phyloP scores from a whole-genome alignment of 2,329 filamentous ascomycete species.

The Chaetomium sp. region DNA sequence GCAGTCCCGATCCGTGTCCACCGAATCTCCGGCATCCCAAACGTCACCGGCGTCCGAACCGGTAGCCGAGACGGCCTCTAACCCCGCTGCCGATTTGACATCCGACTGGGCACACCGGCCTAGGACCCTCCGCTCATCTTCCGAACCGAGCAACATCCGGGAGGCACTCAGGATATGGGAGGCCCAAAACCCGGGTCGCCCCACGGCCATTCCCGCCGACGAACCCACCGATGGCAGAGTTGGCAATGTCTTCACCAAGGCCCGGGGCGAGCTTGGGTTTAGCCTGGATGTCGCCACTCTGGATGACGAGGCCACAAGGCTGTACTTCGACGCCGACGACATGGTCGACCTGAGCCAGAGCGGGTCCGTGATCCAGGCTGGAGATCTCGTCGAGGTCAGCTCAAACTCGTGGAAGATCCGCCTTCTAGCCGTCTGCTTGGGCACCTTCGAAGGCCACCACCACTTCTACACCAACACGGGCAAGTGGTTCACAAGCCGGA shows the following conservation, averaged over 20 bases:
- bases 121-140: slow-evolving; percentile 3
- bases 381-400: slow-evolving; percentile 55
- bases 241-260: slow-evolving; percentile 43
- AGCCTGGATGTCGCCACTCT: slow-evolving; percentile 28
- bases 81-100: neutral
- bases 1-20: slow-evolving; percentile 17
- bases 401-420: slow-evolving; percentile 43
- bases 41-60: neutral
- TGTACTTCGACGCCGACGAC: slow-evolving; percentile 44
- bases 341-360: slow-evolving; percentile 42
- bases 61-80: neutral
- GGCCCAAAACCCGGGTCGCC: slow-evolving; percentile 39
- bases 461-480: slow-evolving; percentile 59
- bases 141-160: slow-evolving; percentile 40
- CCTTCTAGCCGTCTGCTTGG: slow-evolving; percentile 56
- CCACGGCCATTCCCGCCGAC: slow-evolving; percentile 38
- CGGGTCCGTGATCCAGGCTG: slow-evolving; percentile 42
- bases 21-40: slow-evolving; percentile 2
- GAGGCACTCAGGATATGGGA: slow-evolving; percentile 49
- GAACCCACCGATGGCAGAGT: slow-evolving; percentile 35
- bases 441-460: slow-evolving; percentile 52
- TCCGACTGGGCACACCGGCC: neutral
- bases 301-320: slow-evolving; percentile 33
- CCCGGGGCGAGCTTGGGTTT: slow-evolving; percentile 39
- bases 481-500: slow-evolving; percentile 51